Evolutionary conservation across 768 basidiomycete genomes (phyloP), one percentile per base, ranked within the genome.

Genomic region (Mrakia hoshinonis): DNA sequence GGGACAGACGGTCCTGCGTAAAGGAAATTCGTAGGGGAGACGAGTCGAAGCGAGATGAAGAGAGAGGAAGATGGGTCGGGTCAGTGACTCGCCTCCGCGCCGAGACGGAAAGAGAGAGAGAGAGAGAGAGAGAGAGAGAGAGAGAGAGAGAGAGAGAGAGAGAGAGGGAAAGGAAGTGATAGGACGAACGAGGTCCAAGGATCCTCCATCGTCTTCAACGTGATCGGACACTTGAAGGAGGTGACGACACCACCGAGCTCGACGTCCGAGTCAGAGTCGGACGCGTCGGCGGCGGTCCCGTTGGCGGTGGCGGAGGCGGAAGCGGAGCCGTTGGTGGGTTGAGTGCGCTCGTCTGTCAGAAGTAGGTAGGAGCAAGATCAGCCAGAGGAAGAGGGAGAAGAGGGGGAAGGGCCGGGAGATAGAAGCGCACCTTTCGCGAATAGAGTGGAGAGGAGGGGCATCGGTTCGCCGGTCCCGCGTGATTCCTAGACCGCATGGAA

Each of bases 211-310:
- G 58, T 34, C 58, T 61, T 34, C 34, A 61, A n/a, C 1, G 36
- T 61, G 15, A 61, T n/a, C 2, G 58, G 58, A 11, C 58, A 61
- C 58, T 61, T 61, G 36, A 61, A 61, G 31, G 58, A 61, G 31
- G 18, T 31, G 4, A 34, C 34, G 34, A 38, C 58, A 36, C 58
- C 58, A 34, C 58, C 58, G 6, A 36, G 31, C 36, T 61, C 58
- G 20, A 61, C 34, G n/a, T 61, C 58, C 58, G 58, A 61, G 22
- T 61, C 58, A 13, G 58, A 55, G 54, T 55, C 54, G 7, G 54
- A 61, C 22, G 15, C 58, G 9, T 61, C 58, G 31, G 15, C 36
- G 36, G 11, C 36, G 18, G 15, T 61, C 3, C 20, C 58, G 7
- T 61, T 31, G 31, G 6, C 2, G 18, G 11, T 5, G 2, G 12